These are phyloP conservation scores for Coemansia sp. DNA, from an alignment of 192 early-diverging fungal genomes.

Conservation along the genomic window DNA sequence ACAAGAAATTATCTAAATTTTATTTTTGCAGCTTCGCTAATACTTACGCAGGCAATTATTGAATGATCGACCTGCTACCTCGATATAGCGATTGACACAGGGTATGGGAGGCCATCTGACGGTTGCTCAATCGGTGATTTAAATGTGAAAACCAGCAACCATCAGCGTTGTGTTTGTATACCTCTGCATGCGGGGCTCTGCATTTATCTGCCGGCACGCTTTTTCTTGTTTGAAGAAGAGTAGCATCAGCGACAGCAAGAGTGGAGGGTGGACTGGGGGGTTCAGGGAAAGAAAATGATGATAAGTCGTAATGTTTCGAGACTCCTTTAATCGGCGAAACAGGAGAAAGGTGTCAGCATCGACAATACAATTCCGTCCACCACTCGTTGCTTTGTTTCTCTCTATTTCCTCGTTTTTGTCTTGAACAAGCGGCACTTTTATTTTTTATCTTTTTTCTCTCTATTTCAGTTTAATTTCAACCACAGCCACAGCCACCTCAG, in stretches of 20 bases:
- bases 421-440: neutral
- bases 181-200: neutral
- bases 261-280: too few species aligned
- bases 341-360: too few species aligned
- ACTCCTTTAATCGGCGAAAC: neutral
- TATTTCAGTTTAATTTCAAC: neutral
- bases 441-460: conserved; percentile 3
- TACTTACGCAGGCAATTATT: neutral
- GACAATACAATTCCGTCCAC: too few species aligned
- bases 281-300: too few species aligned
- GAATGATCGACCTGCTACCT: too few species aligned
- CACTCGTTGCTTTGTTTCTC: neutral
- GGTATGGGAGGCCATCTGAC: too few species aligned
- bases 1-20: neutral
- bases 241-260: too few species aligned
- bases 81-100: too few species aligned
- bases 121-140: too few species aligned
- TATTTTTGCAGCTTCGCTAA: neutral
- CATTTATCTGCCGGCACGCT: neutral
- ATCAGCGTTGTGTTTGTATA: too few species aligned
- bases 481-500: neutral
- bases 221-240: conserved; percentile 6
- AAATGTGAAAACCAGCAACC: too few species aligned
- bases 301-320: neutral
- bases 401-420: neutral